Evolutionary conservation across 257 asterid species (phyloP), one percentile per base, ranked within the genome.

Genomic region (Solanum bulbocastanum): DNA sequence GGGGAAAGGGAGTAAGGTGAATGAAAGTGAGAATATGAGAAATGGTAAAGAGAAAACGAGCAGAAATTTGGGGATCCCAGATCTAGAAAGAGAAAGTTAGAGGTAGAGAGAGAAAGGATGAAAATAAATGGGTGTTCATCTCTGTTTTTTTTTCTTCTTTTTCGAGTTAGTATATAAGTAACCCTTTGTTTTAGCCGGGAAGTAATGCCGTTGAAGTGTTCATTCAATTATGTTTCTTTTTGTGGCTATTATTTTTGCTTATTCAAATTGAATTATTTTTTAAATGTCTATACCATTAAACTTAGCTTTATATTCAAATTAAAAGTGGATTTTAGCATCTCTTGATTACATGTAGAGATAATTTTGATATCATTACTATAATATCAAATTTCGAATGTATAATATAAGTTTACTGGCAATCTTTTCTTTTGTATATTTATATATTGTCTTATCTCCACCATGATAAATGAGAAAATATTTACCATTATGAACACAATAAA

Each of bases 191-290:
- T 84, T 86, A 87, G 88, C 92, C 94, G 90, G 91, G 91, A 92
- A 90, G 87, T 88, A 89, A 89, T 90, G 93, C 93, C 91, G 92
- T 90, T 87, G 93, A 89, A 90, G 86, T 90, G 91, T 85, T 92
- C 85, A 18, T 46, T 81, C 68, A 81, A 46, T 16, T 75, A 12
- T 35, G 16, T 36, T 74, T 73, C 49, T 22, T 23, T 73, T 35
- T 36, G 16, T 22, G 18, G 30, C 30, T 73, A 73, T 18, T 10
- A 69, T 30, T 56, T 56, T 56, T 2, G 5, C 25, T 20, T 20
- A 20, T 56, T 56, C 25, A 56, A 18, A 56, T 56, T 20, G 25
- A 56, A 56, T 56, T 18, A 18, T 18, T 30, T 68, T 14, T 27
- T 1, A 30, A 68, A 30, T 71, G 11, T 8, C 3, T 71, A 1